These are phyloP conservation scores for Seiridium unicorne DNA, from an alignment of 2,329 filamentous ascomycete genomes.

Conservation along the genomic window DNA sequence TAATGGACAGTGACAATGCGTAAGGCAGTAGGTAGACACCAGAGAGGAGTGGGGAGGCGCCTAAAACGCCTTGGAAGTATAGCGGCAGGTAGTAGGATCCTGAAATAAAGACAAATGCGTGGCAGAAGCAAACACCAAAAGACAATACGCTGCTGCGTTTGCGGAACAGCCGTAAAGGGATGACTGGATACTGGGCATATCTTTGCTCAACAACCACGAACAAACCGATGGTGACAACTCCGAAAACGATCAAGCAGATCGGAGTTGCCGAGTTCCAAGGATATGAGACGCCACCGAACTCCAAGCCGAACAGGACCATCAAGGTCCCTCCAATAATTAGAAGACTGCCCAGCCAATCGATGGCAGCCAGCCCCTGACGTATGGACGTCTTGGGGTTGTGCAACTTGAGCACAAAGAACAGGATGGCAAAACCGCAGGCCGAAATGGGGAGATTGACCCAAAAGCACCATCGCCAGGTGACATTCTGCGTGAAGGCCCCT, in stretches of 20 bases:
- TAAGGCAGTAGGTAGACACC: slow-evolving; percentile 72
- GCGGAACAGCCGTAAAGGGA: slow-evolving; percentile 71
- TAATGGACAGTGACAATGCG: slow-evolving; percentile 64
- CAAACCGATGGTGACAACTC: slow-evolving; percentile 57
- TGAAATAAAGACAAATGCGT: slow-evolving; percentile 76
- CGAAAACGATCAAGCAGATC: slow-evolving; percentile 76
- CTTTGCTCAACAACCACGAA: slow-evolving; percentile 75
- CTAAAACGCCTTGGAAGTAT: slow-evolving; percentile 71
- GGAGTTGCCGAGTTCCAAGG: slow-evolving; percentile 76
- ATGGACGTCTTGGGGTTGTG: slow-evolving; percentile 67
- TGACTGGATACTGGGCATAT: slow-evolving; percentile 73
- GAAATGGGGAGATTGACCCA: slow-evolving; percentile 60
- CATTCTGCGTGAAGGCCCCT: slow-evolving; percentile 63
- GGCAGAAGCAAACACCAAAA: slow-evolving; percentile 66
- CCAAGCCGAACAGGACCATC: slow-evolving; percentile 83
- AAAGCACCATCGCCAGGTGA: slow-evolving; percentile 68
- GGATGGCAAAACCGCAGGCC: slow-evolving; percentile 44
- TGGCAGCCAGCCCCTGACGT: slow-evolving; percentile 59
- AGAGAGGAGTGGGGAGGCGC: slow-evolving; percentile 60
- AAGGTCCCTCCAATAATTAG: slow-evolving; percentile 74
- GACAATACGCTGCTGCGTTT: slow-evolving; percentile 64
- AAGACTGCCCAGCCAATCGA: slow-evolving; percentile 56
- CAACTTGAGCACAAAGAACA: slow-evolving; percentile 64
- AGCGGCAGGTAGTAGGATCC: slow-evolving; percentile 79
- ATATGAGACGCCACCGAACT: slow-evolving; percentile 74